Evolutionary conservation across 164 flowering plant genomes (phyloP).

Genomic region (Warburgia ugandensis): DNA sequence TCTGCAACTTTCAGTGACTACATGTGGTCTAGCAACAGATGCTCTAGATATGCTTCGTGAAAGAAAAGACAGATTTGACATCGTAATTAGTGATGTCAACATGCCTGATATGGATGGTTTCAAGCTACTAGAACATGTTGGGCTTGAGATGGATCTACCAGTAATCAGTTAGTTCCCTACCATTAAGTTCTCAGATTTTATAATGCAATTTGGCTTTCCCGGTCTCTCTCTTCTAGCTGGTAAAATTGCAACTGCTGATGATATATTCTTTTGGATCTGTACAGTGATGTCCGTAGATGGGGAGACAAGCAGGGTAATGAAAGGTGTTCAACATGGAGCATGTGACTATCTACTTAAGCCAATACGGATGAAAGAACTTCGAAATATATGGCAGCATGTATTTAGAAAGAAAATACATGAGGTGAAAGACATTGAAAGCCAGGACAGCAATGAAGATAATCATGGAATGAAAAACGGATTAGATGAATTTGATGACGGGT

Average conservation of each 20-base stretch:
- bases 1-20: slow-evolving; percentile 59
- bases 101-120: slow-evolving; percentile 99
- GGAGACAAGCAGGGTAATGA: slow-evolving; percentile 95
- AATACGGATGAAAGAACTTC: slow-evolving; percentile 91
- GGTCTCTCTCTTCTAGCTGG: background rate
- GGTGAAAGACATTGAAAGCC: slow-evolving; percentile 57
- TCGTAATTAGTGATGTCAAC: slow-evolving; percentile 95
- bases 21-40: slow-evolving; percentile 74
- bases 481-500: slow-evolving; percentile 39
- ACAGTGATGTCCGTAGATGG: slow-evolving; percentile 99
- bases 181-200: background rate
- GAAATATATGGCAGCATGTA: slow-evolving; percentile 98
- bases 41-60: slow-evolving; percentile 80
- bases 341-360: slow-evolving; percentile 98
- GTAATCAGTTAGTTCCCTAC: slow-evolving; percentile 68
- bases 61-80: slow-evolving; percentile 79
- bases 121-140: slow-evolving; percentile 91
- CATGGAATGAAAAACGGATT: slow-evolving; percentile 34
- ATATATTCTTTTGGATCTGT: slow-evolving; percentile 6
- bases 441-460: slow-evolving; percentile 33
- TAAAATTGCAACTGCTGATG: slow-evolving; percentile 1
- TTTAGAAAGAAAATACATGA: slow-evolving; percentile 79
- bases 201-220: background rate
- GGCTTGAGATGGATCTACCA: slow-evolving; percentile 97
- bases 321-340: slow-evolving; percentile 97